Evolutionary conservation across 2,329 filamentous ascomycete genomes (phyloP).

Genomic region (Hirsutella rhossiliensis): DNA sequence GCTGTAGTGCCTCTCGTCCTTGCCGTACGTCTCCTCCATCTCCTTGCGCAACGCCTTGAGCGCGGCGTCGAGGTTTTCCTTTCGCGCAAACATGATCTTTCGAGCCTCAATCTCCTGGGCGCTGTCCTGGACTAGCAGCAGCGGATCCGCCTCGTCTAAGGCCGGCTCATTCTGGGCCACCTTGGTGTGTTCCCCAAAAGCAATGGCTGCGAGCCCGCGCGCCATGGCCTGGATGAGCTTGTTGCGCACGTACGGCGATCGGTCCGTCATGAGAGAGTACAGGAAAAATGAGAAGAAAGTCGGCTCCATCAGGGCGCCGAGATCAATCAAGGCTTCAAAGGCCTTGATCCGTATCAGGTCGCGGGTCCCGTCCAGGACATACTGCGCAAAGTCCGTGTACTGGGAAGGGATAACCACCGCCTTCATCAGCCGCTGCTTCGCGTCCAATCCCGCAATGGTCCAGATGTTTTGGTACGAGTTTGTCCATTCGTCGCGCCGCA

Average conservation of each 20-base stretch:
- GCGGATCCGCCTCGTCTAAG: slow-evolving; percentile 22
- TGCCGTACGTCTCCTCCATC: slow-evolving; percentile 28
- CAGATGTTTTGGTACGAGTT: slow-evolving; percentile 56
- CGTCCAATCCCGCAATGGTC: slow-evolving; percentile 50
- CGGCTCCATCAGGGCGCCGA: slow-evolving; percentile 46
- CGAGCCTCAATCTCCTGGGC: slow-evolving; percentile 42
- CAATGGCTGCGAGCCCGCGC: slow-evolving; percentile 48
- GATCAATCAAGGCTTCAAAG: slow-evolving; percentile 50
- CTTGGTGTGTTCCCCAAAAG: slow-evolving; percentile 47
- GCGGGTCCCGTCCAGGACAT: slow-evolving; percentile 50
- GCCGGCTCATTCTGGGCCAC: slow-evolving; percentile 25
- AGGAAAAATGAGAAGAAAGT: slow-evolving; percentile 44
- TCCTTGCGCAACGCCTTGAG: slow-evolving; percentile 29
- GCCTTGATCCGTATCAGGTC: slow-evolving; percentile 55
- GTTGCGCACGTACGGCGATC: slow-evolving; percentile 50
- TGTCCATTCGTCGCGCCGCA: slow-evolving; percentile 57
- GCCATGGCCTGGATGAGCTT: slow-evolving; percentile 47
- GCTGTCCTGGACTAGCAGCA: slow-evolving; percentile 30
- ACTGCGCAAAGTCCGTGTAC: slow-evolving; percentile 47
- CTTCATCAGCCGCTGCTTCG: slow-evolving; percentile 52
- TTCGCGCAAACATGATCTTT: slow-evolving; percentile 51
- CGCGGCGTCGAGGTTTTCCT: slow-evolving; percentile 49
- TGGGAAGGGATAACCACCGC: slow-evolving; percentile 44
- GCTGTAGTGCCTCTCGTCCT: slow-evolving; percentile 25
- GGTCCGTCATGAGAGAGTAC: slow-evolving; percentile 46